Conservation (phyloP, 495 filamentous ascomycete species). For the Podospora sp. region DNA sequence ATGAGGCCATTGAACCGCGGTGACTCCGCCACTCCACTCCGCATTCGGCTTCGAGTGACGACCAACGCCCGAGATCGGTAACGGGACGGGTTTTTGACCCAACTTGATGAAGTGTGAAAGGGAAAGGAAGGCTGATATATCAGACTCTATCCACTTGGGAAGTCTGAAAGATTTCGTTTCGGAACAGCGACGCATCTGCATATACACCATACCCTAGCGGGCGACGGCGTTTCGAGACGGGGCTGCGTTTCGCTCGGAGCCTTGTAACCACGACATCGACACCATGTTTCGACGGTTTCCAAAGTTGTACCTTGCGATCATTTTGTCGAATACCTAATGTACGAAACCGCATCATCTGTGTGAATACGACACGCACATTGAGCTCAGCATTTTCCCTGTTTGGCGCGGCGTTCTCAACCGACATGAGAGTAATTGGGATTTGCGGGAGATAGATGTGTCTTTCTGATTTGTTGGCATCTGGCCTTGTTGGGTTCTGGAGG, state of each 20-base stretch:
- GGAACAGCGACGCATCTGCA: not conserved
- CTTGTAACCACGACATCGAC: not conserved
- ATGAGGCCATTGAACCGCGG: not conserved
- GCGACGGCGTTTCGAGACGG: not conserved
- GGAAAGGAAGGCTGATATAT: not conserved
- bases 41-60: too few species aligned
- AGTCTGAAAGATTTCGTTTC: not conserved
- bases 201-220: not conserved
- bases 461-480: conserved; percentile 2
- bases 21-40: too few species aligned
- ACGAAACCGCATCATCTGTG: not conserved
- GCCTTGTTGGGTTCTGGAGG: not conserved
- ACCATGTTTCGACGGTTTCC: not conserved
- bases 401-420: conserved; percentile 3
- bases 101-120: not conserved
- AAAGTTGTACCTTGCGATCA: not conserved
- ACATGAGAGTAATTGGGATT: not conserved
- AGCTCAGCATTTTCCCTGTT: not conserved
- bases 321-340: not conserved
- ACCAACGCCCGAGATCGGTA: not conserved
- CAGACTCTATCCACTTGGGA: not conserved
- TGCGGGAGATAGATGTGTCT: not conserved
- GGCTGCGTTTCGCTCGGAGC: not conserved
- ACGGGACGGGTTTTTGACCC: not conserved
- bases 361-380: not conserved